These are phyloP conservation scores for Neonectria sp. DNA, from an alignment of 2,329 filamentous ascomycete species.

Conservation along the genomic window DNA sequence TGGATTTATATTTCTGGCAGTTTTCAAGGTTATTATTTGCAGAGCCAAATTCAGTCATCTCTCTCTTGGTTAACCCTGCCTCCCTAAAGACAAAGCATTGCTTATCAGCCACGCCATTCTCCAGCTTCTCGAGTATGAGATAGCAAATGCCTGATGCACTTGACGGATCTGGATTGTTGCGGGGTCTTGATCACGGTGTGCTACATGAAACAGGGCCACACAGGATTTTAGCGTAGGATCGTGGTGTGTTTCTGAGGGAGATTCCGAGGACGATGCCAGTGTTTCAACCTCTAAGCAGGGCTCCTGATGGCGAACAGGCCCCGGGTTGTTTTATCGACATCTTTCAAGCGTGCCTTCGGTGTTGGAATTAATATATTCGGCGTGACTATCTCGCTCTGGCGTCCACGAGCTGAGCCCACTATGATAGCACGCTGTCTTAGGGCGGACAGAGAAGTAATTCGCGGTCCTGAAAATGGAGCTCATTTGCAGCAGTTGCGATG, in stretches of 20 bases:
- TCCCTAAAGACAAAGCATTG: too few relatives aligned
- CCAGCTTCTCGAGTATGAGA: too few relatives aligned
- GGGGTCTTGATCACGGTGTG: too few relatives aligned
- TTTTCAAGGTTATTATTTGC: not conserved
- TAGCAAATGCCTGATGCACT: too few relatives aligned
- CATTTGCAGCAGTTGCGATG: not conserved
- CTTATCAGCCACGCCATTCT: too few relatives aligned
- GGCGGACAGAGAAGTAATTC: not conserved
- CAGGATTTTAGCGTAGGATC: not conserved
- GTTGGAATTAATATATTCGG: not conserved
- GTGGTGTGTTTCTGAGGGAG: not conserved
- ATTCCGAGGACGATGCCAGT: not conserved
- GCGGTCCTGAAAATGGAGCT: not conserved
- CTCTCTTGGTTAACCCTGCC: too few relatives aligned
- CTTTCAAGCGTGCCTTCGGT: too few relatives aligned
- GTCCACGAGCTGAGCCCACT: not conserved
- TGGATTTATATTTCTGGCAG: too few relatives aligned
- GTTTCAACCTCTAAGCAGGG: not conserved
- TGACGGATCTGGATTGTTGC: too few relatives aligned
- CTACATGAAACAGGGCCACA: not conserved
- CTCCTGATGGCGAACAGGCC: not conserved
- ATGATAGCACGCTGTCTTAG: not conserved
- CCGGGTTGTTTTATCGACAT: too few relatives aligned
- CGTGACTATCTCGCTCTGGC: not conserved
- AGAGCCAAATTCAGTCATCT: not conserved